phyloP scores from a whole-genome alignment of 169 alveolate species.

The Ichthyophthirius multifiliis region DNA sequence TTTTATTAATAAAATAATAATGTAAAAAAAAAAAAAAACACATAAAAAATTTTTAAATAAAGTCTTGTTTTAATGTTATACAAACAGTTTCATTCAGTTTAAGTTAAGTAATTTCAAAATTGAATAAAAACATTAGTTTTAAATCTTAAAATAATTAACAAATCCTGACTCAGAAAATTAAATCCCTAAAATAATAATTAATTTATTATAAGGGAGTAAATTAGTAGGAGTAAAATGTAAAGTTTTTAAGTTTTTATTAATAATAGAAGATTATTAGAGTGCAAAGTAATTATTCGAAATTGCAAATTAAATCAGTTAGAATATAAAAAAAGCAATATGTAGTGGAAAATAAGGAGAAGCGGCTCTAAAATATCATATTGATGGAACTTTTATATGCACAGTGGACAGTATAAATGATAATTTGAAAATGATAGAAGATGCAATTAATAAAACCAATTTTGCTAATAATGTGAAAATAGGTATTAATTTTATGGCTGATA shows the following conservation, averaged over 20 bases:
- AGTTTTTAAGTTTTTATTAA: constrained; percentile 13
- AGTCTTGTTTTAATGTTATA: neutral
- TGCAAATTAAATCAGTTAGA: neutral
- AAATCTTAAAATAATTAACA: neutral
- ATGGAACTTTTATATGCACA: constrained; percentile 40
- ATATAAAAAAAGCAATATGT: constrained; percentile 26
- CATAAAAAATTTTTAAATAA: neutral
- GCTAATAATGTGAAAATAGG: constrained; percentile 23
- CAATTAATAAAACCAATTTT: constrained; percentile 28
- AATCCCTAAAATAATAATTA: constrained; percentile 7
- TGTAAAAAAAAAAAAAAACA: too few species aligned
- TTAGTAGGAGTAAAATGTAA: constrained; percentile 35
- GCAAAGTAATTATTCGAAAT: constrained; percentile 5
- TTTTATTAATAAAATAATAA: too few species aligned
- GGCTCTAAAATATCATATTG: constrained; percentile 20
- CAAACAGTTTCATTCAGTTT: constrained; percentile 2
- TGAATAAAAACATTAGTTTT: neutral
- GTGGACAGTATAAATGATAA: constrained; percentile 35
- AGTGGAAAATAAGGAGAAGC: constrained; percentile 47
- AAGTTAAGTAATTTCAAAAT: neutral
- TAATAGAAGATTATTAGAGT: neutral
- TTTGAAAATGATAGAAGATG: constrained; percentile 38
- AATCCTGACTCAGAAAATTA: neutral
- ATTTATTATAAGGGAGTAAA: constrained; percentile 44
- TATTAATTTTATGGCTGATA: constrained; percentile 25